Conservation (phyloP, 2,329 filamentous ascomycete species). For the Malbranchea zuffiana region DNA sequence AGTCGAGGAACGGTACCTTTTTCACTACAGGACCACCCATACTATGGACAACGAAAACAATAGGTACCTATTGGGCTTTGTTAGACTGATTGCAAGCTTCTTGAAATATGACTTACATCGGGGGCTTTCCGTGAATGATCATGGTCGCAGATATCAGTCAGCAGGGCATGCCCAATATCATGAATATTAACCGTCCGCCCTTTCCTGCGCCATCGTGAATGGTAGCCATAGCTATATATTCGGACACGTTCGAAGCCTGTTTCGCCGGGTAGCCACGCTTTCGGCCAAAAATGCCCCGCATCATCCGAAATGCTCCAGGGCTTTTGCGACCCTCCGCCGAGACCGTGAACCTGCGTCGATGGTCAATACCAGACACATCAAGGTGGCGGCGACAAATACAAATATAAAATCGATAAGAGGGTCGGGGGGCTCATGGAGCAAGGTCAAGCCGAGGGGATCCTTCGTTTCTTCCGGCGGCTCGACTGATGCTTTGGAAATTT, state of each 20-base stretch:
- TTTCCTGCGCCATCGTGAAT: conserved; percentile 3
- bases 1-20: conserved; percentile 14
- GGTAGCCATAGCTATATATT: conserved; percentile 23
- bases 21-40: conserved; percentile 24
- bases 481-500: no score
- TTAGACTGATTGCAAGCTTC: background rate
- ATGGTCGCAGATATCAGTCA: conserved; percentile 1
- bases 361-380: no score
- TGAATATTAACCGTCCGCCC: background rate
- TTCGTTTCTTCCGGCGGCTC: background rate
- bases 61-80: conserved; percentile 3
- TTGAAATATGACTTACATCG: background rate
- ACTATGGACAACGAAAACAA: conserved; percentile 15
- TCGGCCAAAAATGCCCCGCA: conserved; percentile 23
- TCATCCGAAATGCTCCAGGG: conserved; percentile 25
- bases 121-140: background rate
- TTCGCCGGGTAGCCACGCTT: conserved; percentile 26
- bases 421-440: conserved; percentile 6
- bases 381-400: conserved; percentile 8
- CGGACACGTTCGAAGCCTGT: conserved; percentile 23
- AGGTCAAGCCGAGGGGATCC: conserved; percentile 7
- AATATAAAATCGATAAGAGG: conserved; percentile 26
- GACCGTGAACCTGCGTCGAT: conserved; percentile 23
- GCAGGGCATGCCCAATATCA: conserved; percentile 8
- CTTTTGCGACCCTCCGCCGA: conserved; percentile 27